phyloP scores from a whole-genome alignment of 2,329 filamentous ascomycete species.

The Aureobasidium sp. region DNA sequence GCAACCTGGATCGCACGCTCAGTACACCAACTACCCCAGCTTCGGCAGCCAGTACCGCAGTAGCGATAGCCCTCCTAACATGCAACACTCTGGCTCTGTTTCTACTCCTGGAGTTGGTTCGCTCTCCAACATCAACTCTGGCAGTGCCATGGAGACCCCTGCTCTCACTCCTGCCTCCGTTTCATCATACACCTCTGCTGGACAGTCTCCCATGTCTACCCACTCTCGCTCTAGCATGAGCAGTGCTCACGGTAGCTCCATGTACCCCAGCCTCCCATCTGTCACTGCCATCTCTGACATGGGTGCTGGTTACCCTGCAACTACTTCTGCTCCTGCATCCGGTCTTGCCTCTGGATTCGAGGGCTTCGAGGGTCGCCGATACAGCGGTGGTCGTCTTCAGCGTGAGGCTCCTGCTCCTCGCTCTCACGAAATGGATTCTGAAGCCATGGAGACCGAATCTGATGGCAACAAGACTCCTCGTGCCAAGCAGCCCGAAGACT shows the following conservation, averaged over 20 bases:
- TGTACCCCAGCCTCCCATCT: constrained; percentile 70
- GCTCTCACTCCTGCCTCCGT: constrained; percentile 69
- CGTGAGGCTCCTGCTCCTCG: constrained; percentile 43
- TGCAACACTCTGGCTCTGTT: constrained; percentile 27
- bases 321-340: constrained; percentile 60
- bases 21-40: constrained; percentile 24
- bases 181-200: constrained; percentile 65
- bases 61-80: constrained; percentile 50
- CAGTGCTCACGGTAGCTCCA: constrained; percentile 47
- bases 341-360: constrained; percentile 61
- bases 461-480: constrained; percentile 31
- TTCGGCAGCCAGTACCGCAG: constrained; percentile 48
- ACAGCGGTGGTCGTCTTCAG: constrained; percentile 55
- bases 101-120: constrained; percentile 28
- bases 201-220: constrained; percentile 69
- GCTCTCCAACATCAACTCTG: constrained; percentile 34
- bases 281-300: constrained; percentile 59
- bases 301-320: constrained; percentile 52
- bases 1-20: constrained; percentile 63
- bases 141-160: constrained; percentile 55
- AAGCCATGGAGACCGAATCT: constrained; percentile 38
- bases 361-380: constrained; percentile 53
- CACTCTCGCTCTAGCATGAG: constrained; percentile 52
- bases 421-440: constrained; percentile 32
- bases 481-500: constrained; percentile 27